Percentiles rank a stretch among this genome's conserved stretches.
Conservation (phyloP, 2,329 filamentous ascomycete species). For the Ophiosphaerella narmari region DNA sequence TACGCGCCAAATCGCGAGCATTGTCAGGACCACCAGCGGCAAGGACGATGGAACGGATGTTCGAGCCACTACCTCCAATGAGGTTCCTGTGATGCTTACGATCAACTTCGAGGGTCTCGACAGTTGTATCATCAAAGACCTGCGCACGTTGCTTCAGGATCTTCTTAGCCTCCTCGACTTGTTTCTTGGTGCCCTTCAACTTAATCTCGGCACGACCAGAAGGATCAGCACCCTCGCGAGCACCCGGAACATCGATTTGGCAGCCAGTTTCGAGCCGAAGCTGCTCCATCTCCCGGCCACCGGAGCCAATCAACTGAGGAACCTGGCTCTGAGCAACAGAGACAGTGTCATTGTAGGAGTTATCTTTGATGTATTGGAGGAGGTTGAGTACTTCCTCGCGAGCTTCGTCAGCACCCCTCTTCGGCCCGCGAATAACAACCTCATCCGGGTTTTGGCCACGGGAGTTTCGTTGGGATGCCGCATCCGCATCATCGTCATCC, state of each 20-base stretch:
- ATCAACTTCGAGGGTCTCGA: constrained; percentile 84
- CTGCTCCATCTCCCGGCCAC: constrained; percentile 88
- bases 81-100: constrained; percentile 89
- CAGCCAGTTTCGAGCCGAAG: constrained; percentile 83
- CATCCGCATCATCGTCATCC: constrained; percentile 73
- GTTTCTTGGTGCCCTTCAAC: constrained; percentile 88
- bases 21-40: constrained; percentile 90
- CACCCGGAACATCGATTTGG: constrained; percentile 87
- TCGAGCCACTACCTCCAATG: constrained; percentile 84
- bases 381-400: constrained; percentile 89
- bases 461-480: constrained; percentile 66
- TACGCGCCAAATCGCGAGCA: constrained; percentile 78
- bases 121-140: constrained; percentile 87
- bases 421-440: constrained; percentile 87
- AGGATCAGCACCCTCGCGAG: constrained; percentile 69
- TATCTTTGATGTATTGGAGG: constrained; percentile 87
- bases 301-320: constrained; percentile 89
- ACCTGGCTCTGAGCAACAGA: constrained; percentile 89
- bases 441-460: constrained; percentile 81
- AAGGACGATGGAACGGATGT: constrained; percentile 82
- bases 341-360: constrained; percentile 78
- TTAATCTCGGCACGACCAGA: constrained; percentile 79
- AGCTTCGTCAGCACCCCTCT: constrained; percentile 88
- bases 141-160: constrained; percentile 83
- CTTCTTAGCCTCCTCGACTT: constrained; percentile 91